Conservation (phyloP, 2,329 filamentous ascomycete species). For the Xylaria digitata region DNA sequence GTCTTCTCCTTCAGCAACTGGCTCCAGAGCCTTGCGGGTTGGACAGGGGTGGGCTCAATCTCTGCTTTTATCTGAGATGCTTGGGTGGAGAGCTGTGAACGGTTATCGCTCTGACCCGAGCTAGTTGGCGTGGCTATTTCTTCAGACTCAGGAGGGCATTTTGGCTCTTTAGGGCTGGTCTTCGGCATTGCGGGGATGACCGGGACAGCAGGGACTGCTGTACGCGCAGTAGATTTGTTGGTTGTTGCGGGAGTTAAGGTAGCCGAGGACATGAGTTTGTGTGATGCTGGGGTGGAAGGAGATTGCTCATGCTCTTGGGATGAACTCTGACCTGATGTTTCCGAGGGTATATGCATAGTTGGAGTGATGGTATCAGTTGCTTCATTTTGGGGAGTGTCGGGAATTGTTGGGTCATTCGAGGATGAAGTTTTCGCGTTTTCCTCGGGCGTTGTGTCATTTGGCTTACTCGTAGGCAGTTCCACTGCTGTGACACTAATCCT, state of each 20-base stretch:
- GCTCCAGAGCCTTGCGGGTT: conserved; percentile 54
- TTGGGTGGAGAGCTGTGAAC: conserved; percentile 33
- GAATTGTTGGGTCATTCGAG: conserved; percentile 43
- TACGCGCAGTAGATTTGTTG: conserved; percentile 50
- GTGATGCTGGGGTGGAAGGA: conserved; percentile 53
- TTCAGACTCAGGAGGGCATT: conserved; percentile 39
- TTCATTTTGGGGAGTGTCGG: conserved; percentile 37
- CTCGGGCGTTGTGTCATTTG: conserved; percentile 47
- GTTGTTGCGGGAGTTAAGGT: conserved; percentile 46
- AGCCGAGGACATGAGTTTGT: conserved; percentile 43
- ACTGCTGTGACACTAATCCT: conserved; percentile 54
- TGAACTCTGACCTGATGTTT: conserved; percentile 47
- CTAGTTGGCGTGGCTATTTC: conserved; percentile 37
- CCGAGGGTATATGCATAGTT: not conserved
- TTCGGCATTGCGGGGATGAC: conserved; percentile 62
- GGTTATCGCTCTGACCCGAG: conserved; percentile 34
- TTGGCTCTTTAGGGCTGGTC: conserved; percentile 49
- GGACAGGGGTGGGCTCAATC: conserved; percentile 45
- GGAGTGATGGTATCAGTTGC: conserved; percentile 33
- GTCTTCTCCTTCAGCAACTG: conserved; percentile 51
- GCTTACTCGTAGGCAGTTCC: conserved; percentile 57
- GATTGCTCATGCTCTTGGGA: conserved; percentile 48
- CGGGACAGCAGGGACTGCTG: conserved; percentile 57
- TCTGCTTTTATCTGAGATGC: conserved; percentile 43
- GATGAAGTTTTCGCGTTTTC: conserved; percentile 23